A percentile compares a stretch with the other conserved stretches of the same genome.
phyloP scores from a whole-genome alignment of 2,329 filamentous ascomycete genomes.

The Fusarium albosuccineum region DNA sequence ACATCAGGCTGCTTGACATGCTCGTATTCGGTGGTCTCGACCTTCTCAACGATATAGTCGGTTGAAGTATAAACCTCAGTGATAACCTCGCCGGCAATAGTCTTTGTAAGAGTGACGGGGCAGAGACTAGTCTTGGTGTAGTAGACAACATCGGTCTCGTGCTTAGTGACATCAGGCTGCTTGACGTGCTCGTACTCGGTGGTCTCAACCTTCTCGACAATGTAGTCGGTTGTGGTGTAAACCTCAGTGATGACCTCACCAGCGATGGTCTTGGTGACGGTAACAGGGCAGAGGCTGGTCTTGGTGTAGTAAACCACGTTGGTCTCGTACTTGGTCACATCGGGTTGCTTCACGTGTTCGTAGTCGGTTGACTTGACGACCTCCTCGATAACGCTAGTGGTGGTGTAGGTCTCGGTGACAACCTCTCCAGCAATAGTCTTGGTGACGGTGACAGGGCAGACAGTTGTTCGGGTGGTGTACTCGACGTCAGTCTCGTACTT shows the following conservation, averaged over 20 bases:
- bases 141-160: conserved; percentile 51
- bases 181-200: conserved; percentile 52
- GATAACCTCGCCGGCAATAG: conserved; percentile 44
- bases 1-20: conserved; percentile 55
- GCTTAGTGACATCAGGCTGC: conserved; percentile 48
- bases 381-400: conserved; percentile 48
- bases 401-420: conserved; percentile 54
- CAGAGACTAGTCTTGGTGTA: conserved; percentile 60
- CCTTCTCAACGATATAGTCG: conserved; percentile 48
- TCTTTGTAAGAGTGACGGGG: conserved; percentile 56
- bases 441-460: conserved; percentile 48
- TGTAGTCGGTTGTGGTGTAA: conserved; percentile 43
- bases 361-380: conserved; percentile 51
- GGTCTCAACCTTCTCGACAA: conserved; percentile 47
- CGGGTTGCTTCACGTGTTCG: conserved; percentile 49
- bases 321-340: conserved; percentile 51
- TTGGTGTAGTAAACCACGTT: conserved; percentile 55
- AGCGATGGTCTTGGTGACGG: conserved; percentile 49
- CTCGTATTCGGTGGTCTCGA: conserved; percentile 51
- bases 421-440: conserved; percentile 57
- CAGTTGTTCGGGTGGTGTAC: conserved; percentile 59
- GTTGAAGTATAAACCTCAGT: conserved; percentile 46
- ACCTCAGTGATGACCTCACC: conserved; percentile 36
- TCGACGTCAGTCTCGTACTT: conserved; percentile 51
- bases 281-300: conserved; percentile 60